phyloP scores from a whole-genome alignment of 2,329 filamentous ascomycete genomes.

The Calonectria naviculata region DNA sequence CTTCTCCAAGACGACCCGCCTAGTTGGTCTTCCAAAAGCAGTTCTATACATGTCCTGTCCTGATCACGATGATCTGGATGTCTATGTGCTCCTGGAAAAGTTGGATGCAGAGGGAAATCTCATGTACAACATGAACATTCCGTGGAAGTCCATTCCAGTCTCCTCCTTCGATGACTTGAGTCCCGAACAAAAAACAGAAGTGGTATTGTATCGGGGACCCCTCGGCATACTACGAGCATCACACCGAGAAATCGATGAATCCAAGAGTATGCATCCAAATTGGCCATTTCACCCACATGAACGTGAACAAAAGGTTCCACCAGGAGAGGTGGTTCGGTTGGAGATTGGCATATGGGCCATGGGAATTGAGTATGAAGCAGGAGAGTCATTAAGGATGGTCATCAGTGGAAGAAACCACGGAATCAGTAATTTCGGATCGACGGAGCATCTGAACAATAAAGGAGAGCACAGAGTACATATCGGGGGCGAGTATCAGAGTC shows the following conservation, averaged over 20 bases:
- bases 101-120: conserved; percentile 5
- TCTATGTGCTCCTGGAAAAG: conserved; percentile 48
- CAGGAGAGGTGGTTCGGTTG: conserved; percentile 36
- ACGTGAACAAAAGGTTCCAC: conserved; percentile 31
- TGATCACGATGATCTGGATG: conserved; percentile 54
- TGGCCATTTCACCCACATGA: conserved; percentile 41
- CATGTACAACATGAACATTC: conserved; percentile 40
- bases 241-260: conserved; percentile 35
- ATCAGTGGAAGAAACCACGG: neutral
- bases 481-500: neutral
- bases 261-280: conserved; percentile 39
- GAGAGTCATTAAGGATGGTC: neutral
- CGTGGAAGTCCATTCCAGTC: conserved; percentile 31
- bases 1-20: conserved; percentile 7
- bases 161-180: conserved; percentile 33
- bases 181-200: conserved; percentile 34
- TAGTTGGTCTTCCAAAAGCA: conserved; percentile 15
- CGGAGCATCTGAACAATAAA: neutral
- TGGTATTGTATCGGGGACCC: conserved; percentile 39
- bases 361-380: neutral
- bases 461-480: neutral
- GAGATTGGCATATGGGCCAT: conserved; percentile 42
- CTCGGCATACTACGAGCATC: conserved; percentile 32
- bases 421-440: neutral
- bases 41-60: conserved; percentile 22